These are phyloP conservation scores for Fusarium bactridioides DNA, from an alignment of 2,329 filamentous ascomycete genomes.

Conservation along the genomic window DNA sequence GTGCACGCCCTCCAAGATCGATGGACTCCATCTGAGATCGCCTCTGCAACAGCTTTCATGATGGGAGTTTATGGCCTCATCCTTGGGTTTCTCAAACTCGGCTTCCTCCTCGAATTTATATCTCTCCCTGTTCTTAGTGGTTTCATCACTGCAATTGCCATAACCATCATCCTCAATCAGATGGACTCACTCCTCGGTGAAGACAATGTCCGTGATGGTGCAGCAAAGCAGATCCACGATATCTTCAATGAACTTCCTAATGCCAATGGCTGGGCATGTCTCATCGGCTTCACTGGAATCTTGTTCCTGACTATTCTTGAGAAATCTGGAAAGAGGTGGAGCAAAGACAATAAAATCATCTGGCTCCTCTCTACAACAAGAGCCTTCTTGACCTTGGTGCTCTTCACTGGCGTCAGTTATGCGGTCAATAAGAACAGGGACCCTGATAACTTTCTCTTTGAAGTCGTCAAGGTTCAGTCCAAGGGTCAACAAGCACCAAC, in stretches of 20 bases:
- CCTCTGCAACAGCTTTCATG: conserved; percentile 68
- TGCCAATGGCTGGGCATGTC: conserved; percentile 65
- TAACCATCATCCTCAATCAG: conserved; percentile 72
- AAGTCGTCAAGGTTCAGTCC: conserved; percentile 64
- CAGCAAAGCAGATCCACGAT: conserved; percentile 66
- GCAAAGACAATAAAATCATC: conserved; percentile 63
- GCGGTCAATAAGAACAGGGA: conserved; percentile 63
- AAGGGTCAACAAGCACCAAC: conserved; percentile 61
- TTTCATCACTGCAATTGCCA: conserved; percentile 71
- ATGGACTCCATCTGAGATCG: conserved; percentile 63
- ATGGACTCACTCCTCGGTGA: conserved; percentile 68
- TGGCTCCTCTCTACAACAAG: conserved; percentile 68
- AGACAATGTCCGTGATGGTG: conserved; percentile 56
- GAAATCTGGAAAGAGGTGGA: conserved; percentile 66
- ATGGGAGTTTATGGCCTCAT: conserved; percentile 68
- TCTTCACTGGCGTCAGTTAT: conserved; percentile 71
- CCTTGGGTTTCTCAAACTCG: conserved; percentile 68
- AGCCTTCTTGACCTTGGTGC: conserved; percentile 65
- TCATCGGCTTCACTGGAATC: conserved; percentile 66
- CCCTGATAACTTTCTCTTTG: conserved; percentile 56
- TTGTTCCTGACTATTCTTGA: conserved; percentile 64
- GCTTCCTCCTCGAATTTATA: conserved; percentile 72
- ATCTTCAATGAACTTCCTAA: conserved; percentile 64
- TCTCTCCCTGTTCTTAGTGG: conserved; percentile 70
- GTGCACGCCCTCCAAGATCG: conserved; percentile 60